A percentile compares a stretch with the other conserved stretches of the same genome.
Evolutionary conservation across 345 rosid genomes (phyloP).

Genomic region (Salix suchowensis): DNA sequence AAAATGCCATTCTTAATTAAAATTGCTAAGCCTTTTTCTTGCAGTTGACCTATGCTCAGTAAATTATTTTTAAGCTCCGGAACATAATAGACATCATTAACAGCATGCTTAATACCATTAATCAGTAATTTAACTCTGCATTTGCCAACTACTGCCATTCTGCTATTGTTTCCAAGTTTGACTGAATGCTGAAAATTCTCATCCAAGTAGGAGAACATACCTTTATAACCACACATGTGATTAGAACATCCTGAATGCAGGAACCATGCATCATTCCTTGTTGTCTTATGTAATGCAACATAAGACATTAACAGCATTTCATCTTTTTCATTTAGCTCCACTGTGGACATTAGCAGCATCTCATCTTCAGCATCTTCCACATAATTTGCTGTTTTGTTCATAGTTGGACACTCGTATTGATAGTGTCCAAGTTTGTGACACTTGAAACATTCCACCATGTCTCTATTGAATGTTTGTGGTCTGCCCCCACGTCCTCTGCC

Average conservation of each 20-base stretch:
- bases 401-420: neutral
- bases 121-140: no score
- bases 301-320: neutral
- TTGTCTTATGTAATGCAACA: neutral
- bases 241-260: neutral
- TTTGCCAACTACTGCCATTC: neutral
- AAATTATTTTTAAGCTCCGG: neutral
- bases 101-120: no score
- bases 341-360: no score
- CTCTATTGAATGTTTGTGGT: neutral
- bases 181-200: neutral
- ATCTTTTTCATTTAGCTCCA: neutral
- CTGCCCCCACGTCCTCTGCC: neutral
- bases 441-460: neutral
- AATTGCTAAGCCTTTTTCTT: slow-evolving; percentile 6
- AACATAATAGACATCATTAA: slow-evolving; percentile 1
- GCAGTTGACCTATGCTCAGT: slow-evolving; percentile 4
- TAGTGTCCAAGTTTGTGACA: slow-evolving; percentile 3
- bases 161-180: neutral
- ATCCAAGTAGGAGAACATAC: neutral
- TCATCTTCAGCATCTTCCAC: neutral
- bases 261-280: neutral
- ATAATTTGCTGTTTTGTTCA: neutral
- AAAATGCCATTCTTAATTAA: neutral
- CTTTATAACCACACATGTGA: neutral